Percentiles rank a stretch among this genome's conserved stretches.
phyloP scores from a whole-genome alignment of 345 rosid genomes.

The Litchi chinensis region DNA sequence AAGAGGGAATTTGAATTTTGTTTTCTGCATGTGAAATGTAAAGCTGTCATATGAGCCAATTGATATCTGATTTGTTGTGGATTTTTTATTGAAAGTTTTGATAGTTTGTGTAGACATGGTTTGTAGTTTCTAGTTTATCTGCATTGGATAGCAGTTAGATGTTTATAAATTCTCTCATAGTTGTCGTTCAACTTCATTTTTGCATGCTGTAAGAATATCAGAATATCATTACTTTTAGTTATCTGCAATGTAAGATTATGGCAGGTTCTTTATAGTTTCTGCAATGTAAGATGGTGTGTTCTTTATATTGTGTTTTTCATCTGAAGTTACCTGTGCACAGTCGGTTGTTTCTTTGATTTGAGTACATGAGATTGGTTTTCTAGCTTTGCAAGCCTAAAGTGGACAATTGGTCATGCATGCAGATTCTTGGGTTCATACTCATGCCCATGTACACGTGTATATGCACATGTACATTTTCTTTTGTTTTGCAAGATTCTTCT shows the following conservation, averaged over 20 bases:
- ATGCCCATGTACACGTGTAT: no score
- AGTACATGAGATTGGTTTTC: not conserved
- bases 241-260: not conserved
- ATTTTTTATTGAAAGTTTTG: not conserved
- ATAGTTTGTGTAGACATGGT: not conserved
- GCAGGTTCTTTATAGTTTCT: not conserved
- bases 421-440: not conserved
- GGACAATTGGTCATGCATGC: conserved; percentile 1
- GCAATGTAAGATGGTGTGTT: no score
- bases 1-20: conserved; percentile 20
- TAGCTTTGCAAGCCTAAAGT: not conserved
- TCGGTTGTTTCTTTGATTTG: not conserved
- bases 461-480: not conserved
- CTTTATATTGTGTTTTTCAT: not conserved
- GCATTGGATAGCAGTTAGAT: not conserved
- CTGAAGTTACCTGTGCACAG: not conserved
- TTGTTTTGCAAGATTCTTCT: not conserved
- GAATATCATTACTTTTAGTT: not conserved
- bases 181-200: not conserved
- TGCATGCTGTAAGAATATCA: not conserved
- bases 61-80: not conserved
- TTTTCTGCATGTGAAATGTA: conserved; percentile 23
- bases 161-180: not conserved
- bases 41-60: conserved; percentile 14
- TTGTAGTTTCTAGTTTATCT: not conserved